Evolutionary conservation across 164 flowering plant genomes (phyloP).

Genomic region (Stephania japonica): DNA sequence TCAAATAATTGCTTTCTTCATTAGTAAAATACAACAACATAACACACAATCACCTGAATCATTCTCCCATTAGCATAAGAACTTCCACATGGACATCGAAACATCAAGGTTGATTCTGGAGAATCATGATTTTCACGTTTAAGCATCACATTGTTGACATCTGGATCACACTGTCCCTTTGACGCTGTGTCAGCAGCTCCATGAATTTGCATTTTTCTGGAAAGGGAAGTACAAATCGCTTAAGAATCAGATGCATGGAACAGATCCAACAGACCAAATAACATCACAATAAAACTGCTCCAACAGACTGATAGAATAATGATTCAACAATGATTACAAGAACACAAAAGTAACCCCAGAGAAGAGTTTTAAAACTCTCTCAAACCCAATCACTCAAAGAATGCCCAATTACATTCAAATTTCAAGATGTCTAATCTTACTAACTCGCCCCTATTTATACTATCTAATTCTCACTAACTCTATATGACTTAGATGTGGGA

Average conservation of each 20-base stretch:
- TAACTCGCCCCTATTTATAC: too few species aligned
- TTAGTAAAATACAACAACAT: neutral
- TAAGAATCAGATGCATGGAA: neutral
- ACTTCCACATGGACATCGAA: constrained; percentile 87
- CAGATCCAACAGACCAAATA: neutral
- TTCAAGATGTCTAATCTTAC: too few species aligned
- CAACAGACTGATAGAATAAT: too few species aligned
- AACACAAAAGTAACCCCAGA: too few species aligned
- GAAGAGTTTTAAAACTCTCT: too few species aligned
- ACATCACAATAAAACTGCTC: too few species aligned
- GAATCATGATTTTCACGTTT: constrained; percentile 64
- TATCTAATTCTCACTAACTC: too few species aligned
- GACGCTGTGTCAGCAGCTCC: constrained; percentile 84
- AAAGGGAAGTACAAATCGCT: neutral
- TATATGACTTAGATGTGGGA: too few species aligned
- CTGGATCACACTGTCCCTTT: constrained; percentile 48
- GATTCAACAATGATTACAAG: too few species aligned
- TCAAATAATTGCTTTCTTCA: neutral
- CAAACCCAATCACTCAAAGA: too few species aligned
- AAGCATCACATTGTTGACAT: constrained; percentile 37
- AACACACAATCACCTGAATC: constrained; percentile 50
- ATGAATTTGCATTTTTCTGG: constrained; percentile 81
- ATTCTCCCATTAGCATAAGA: constrained; percentile 56
- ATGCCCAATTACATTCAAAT: too few species aligned
- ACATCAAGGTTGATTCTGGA: constrained; percentile 41